Base-by-base conservation (phyloP, 2,329 filamentous ascomycete species). In the Chrysosporium keratinophilum region DNA sequence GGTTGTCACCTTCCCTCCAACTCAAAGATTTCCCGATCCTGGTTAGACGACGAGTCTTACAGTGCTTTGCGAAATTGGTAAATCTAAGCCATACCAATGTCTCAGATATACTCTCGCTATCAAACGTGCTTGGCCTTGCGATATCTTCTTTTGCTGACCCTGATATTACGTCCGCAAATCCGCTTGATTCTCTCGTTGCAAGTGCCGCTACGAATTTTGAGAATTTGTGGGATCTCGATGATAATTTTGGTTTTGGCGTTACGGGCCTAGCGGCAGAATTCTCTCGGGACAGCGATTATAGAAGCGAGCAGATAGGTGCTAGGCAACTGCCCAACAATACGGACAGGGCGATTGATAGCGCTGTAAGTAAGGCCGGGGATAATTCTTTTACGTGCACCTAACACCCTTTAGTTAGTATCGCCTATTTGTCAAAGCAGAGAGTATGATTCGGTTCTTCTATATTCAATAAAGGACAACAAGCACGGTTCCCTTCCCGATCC, bases 161-260 rank as follows among this genome's bases (percentile, higher is more conserved):
- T 0, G 94, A 95, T 65, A 82, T 68, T 6, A 55, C 83, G 0
- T 84, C 87, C 14, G 61, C 67, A 15, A 91, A 82, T 62, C 91
- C 89, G 1, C 69, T 97, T 46, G 95, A 91, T 63, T 86, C 88
- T 12, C 88, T 90, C 0, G 96, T 98, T 63, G 91, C 91, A 15
- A 93, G 85, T 60, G 87, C 90, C 14, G 87, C 89, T 1, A 88
- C 87, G 5, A 86, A 83, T 2, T 96, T 97, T 63, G 93, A 98
- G 63, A 90, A 83, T 0, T 81, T 98, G 39, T 98, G 93, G 93
- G 91, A 97, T 58, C 81, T 95, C 5, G 86, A 84, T 7, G 93
- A 98, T 67, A 97, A 97, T 64, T 90, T 84, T 62, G 91, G 90
- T 0, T 97, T 95, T 68, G 93, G 94, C 2, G 84, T 98, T 14